Percentiles rank a stretch among this genome's conserved stretches.
Conservation (phyloP, 352 stramenopile genomes). For the Globisporangium sylvaticum region DNA sequence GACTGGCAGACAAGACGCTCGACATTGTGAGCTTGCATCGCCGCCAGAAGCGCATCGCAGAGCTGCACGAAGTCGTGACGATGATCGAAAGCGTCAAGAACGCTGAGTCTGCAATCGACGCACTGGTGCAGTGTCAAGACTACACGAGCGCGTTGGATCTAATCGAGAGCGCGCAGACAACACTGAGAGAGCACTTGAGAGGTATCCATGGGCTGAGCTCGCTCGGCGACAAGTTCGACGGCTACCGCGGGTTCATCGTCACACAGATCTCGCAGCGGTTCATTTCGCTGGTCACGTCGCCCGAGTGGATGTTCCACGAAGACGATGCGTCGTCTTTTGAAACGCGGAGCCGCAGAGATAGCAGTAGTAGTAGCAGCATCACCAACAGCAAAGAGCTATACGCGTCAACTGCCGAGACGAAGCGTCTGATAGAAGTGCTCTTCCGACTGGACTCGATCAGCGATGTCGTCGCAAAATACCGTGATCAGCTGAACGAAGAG, state of each 20-base stretch:
- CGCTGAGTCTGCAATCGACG: slow-evolving; percentile 76
- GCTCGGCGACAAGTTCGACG: slow-evolving; percentile 70
- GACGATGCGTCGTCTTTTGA: slow-evolving; percentile 22
- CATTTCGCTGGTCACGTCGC: slow-evolving; percentile 73
- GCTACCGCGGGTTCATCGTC: slow-evolving; percentile 68
- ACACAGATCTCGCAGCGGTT: slow-evolving; percentile 79
- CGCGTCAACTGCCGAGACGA: slow-evolving; percentile 37
- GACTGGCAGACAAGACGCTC: slow-evolving; percentile 79
- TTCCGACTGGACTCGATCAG: slow-evolving; percentile 72
- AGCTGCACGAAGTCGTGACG: slow-evolving; percentile 76
- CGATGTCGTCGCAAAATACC: slow-evolving; percentile 71
- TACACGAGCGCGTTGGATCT: slow-evolving; percentile 75
- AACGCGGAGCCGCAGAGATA: slow-evolving; percentile 11
- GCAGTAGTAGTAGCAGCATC: slow-evolving; percentile 16
- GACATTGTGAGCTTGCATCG: slow-evolving; percentile 86
- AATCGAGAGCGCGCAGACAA: slow-evolving; percentile 70
- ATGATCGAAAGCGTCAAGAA: slow-evolving; percentile 86
- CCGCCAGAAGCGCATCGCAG: slow-evolving; percentile 73
- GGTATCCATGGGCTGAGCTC: slow-evolving; percentile 73
- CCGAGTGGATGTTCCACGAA: slow-evolving; percentile 79
- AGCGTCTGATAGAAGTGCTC: slow-evolving; percentile 59
- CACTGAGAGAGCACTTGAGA: slow-evolving; percentile 66
- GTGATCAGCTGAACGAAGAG: slow-evolving; percentile 80
- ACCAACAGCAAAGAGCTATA: slow-evolving; percentile 27
- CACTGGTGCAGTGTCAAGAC: slow-evolving; percentile 81